Evolutionary conservation across 352 stramenopile genomes (phyloP).

Genomic region (Pythium rhizo-oryzae): DNA sequence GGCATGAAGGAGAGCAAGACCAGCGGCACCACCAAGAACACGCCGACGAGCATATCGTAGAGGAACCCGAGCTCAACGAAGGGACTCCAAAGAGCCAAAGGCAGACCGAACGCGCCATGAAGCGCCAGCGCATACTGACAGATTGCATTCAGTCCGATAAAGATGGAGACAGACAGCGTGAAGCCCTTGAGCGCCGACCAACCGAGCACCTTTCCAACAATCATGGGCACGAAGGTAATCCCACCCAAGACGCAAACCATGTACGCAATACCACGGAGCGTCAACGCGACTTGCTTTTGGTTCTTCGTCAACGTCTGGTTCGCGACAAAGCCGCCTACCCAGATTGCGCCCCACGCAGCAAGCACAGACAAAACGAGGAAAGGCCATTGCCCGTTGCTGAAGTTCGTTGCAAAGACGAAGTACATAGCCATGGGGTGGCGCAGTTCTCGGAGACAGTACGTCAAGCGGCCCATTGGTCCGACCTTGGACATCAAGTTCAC

Average conservation of each 20-base stretch:
- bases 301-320: slow-evolving; percentile 54
- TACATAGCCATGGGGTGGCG: slow-evolving; percentile 82
- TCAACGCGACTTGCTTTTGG: slow-evolving; percentile 60
- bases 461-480: slow-evolving; percentile 65
- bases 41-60: slow-evolving; percentile 84
- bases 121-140: slow-evolving; percentile 74
- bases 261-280: slow-evolving; percentile 69
- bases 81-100: slow-evolving; percentile 68
- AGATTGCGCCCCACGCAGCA: slow-evolving; percentile 25
- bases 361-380: slow-evolving; percentile 35
- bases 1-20: slow-evolving; percentile 75
- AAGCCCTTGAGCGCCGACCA: slow-evolving; percentile 72
- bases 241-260: slow-evolving; percentile 68
- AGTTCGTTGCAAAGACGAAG: slow-evolving; percentile 80
- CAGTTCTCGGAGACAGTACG: slow-evolving; percentile 81
- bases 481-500: slow-evolving; percentile 73
- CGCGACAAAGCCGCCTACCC: slow-evolving; percentile 49
- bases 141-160: slow-evolving; percentile 71
- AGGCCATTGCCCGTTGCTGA: slow-evolving; percentile 59
- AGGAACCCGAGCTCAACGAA: slow-evolving; percentile 80
- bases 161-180: slow-evolving; percentile 67
- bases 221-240: slow-evolving; percentile 53
- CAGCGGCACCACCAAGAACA: slow-evolving; percentile 79
- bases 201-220: slow-evolving; percentile 53
- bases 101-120: slow-evolving; percentile 63